phyloP scores from a whole-genome alignment of 1,284 basidiomycete species.

The Rhodotorula sp. region DNA sequence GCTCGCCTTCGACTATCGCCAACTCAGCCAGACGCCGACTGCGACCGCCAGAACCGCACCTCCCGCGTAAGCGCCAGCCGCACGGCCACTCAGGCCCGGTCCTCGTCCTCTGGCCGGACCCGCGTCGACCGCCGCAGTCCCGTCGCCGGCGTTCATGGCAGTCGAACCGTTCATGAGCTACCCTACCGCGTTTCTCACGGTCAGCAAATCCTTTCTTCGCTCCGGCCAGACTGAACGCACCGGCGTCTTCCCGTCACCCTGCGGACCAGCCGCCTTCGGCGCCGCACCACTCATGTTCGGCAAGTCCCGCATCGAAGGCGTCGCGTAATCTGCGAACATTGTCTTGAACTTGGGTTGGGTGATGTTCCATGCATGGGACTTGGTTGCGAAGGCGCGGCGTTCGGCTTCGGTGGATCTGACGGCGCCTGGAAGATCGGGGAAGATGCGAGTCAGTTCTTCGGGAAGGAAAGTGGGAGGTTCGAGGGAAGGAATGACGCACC shows the following conservation, averaged over 20 bases:
- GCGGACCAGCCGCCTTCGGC: slow-evolving; percentile 1
- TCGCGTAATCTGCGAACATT: slow-evolving; percentile 43
- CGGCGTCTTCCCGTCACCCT: slow-evolving; percentile 7
- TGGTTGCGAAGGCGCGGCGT: slow-evolving; percentile 7
- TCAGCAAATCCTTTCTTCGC: neutral
- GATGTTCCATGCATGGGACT: slow-evolving; percentile 28
- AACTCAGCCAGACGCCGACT: neutral
- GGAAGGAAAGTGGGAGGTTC: neutral
- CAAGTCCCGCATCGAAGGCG: slow-evolving; percentile 20
- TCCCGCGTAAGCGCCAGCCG: neutral
- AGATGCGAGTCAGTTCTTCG: neutral
- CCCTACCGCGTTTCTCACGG: neutral
- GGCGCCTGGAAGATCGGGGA: slow-evolving; percentile 6
- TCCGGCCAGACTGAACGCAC: too few species aligned
- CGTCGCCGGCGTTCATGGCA: neutral
- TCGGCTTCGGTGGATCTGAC: slow-evolving; percentile 24
- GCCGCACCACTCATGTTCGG: slow-evolving; percentile 39
- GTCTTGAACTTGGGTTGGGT: slow-evolving; percentile 41
- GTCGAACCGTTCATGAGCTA: slow-evolving; percentile 4
- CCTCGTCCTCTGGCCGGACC: too few species aligned
- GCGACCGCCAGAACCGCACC: neutral
- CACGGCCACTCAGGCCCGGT: neutral
- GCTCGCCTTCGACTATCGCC: neutral
- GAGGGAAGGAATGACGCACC: slow-evolving; percentile 21
- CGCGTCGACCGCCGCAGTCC: too few species aligned